A percentile compares a stretch with the other conserved stretches of the same genome.
Conservation (phyloP, 1,284 basidiomycete species). For the Heterobasidion irregulare region DNA sequence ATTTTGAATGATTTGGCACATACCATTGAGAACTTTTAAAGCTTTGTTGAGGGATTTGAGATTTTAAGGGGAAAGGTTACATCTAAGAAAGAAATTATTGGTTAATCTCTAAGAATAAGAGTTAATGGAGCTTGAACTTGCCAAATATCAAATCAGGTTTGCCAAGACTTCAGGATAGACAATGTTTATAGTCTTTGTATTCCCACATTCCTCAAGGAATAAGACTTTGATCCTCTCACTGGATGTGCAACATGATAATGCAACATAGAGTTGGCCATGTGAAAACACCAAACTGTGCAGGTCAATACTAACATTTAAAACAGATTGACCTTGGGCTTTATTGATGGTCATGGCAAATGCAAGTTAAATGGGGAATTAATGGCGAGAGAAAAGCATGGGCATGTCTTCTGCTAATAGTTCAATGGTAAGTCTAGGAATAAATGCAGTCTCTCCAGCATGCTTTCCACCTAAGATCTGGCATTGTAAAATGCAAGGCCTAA, state of each 20-base stretch:
- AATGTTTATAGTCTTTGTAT: background rate
- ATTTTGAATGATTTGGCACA: too few species aligned
- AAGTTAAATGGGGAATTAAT: conserved; percentile 29
- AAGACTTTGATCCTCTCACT: background rate
- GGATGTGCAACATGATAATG: conserved; percentile 19
- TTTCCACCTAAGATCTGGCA: conserved; percentile 16
- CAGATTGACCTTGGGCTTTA: conserved; percentile 35
- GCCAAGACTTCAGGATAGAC: conserved; percentile 3
- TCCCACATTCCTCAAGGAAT: background rate
- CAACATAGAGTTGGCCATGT: conserved; percentile 37
- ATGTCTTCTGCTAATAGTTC: conserved; percentile 13
- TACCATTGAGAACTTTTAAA: too few species aligned
- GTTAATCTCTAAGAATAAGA: too few species aligned
- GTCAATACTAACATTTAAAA: conserved; percentile 22
- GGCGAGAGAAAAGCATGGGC: conserved; percentile 17
- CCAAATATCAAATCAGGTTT: too few species aligned
- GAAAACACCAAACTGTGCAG: conserved; percentile 26
- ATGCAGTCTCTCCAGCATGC: conserved; percentile 15
- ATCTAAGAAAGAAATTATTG: too few species aligned
- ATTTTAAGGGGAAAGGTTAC: too few species aligned
- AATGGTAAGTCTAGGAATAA: conserved; percentile 22
- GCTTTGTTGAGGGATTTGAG: too few species aligned
- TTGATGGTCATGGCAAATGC: conserved; percentile 36
- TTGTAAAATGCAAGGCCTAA: conserved; percentile 15
- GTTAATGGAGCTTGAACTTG: conserved; percentile 13